A percentile compares a stretch with the other conserved stretches of the same genome.
Conservation (phyloP, 2,329 filamentous ascomycete genomes). For the Cordyceps cicadae region DNA sequence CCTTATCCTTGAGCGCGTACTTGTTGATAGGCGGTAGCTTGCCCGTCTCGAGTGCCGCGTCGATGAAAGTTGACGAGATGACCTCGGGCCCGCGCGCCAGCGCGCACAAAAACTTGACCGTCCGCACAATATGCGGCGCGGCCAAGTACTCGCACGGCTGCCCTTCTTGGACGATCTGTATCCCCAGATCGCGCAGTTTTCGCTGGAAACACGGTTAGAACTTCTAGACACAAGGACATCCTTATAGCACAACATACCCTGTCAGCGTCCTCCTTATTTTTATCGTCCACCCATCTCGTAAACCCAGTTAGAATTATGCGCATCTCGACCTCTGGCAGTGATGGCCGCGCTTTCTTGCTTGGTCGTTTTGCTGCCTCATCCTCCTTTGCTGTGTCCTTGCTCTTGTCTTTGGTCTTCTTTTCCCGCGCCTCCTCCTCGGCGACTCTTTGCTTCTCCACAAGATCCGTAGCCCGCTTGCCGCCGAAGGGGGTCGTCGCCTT, state of each 20-base stretch:
- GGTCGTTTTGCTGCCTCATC: slow-evolving; percentile 39
- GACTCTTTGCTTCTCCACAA: slow-evolving; percentile 41
- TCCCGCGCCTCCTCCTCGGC: slow-evolving; percentile 24
- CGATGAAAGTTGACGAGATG: slow-evolving; percentile 70
- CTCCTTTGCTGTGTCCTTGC: neutral
- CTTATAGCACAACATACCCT: slow-evolving; percentile 49
- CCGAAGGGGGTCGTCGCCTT: slow-evolving; percentile 48
- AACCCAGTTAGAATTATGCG: slow-evolving; percentile 79
- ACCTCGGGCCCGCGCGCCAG: slow-evolving; percentile 73
- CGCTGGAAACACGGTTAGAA: slow-evolving; percentile 42
- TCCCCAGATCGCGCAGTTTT: slow-evolving; percentile 74
- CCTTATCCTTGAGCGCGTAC: slow-evolving; percentile 61
- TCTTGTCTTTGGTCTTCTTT: slow-evolving; percentile 32
- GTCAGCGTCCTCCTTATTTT: slow-evolving; percentile 68
- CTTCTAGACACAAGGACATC: slow-evolving; percentile 13
- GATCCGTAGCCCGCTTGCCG: slow-evolving; percentile 53
- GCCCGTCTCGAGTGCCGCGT: slow-evolving; percentile 62
- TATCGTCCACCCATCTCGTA: slow-evolving; percentile 67
- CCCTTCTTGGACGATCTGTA: slow-evolving; percentile 69
- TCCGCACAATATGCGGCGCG: slow-evolving; percentile 78
- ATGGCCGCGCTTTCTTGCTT: slow-evolving; percentile 54
- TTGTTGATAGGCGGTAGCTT: slow-evolving; percentile 55
- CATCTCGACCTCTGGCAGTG: slow-evolving; percentile 56
- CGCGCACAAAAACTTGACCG: slow-evolving; percentile 86
- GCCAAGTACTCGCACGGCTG: slow-evolving; percentile 76